Evolutionary conservation across 352 stramenopile species (phyloP).

Genomic region (Phytophthora vignae): DNA sequence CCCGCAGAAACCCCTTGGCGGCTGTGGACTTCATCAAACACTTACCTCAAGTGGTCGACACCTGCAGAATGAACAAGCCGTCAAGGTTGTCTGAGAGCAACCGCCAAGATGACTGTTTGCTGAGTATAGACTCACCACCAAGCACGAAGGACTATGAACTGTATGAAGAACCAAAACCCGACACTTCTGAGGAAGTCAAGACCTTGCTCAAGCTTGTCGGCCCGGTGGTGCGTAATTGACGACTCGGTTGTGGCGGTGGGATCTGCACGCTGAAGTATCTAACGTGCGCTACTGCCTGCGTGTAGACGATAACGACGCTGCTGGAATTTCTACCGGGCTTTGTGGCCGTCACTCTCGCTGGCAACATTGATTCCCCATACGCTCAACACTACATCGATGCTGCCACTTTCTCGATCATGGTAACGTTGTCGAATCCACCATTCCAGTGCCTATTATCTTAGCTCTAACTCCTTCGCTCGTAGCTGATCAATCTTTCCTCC

Average conservation of each 20-base stretch:
- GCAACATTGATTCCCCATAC: slow-evolving; percentile 62
- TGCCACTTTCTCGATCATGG: slow-evolving; percentile 60
- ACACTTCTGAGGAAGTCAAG: slow-evolving; percentile 34
- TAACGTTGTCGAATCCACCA: slow-evolving; percentile 9
- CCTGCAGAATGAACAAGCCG: not conserved
- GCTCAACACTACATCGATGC: slow-evolving; percentile 67
- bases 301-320: slow-evolving; percentile 43
- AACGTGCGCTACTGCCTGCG: not conserved
- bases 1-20: not conserved
- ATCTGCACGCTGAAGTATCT: not conserved
- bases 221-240: slow-evolving; percentile 35
- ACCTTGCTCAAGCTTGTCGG: slow-evolving; percentile 51
- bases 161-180: slow-evolving; percentile 18
- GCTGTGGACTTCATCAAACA: not conserved
- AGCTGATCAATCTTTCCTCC: slow-evolving; percentile 71
- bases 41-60: not conserved
- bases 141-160: not conserved
- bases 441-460: not conserved
- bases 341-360: slow-evolving; percentile 58
- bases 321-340: slow-evolving; percentile 52
- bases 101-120: not conserved
- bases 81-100: not conserved
- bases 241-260: not conserved
- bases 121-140: not conserved
- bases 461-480: not conserved